Evolutionary conservation across 345 rosid species (phyloP).

Genomic region (Dipteronia dyeriana): DNA sequence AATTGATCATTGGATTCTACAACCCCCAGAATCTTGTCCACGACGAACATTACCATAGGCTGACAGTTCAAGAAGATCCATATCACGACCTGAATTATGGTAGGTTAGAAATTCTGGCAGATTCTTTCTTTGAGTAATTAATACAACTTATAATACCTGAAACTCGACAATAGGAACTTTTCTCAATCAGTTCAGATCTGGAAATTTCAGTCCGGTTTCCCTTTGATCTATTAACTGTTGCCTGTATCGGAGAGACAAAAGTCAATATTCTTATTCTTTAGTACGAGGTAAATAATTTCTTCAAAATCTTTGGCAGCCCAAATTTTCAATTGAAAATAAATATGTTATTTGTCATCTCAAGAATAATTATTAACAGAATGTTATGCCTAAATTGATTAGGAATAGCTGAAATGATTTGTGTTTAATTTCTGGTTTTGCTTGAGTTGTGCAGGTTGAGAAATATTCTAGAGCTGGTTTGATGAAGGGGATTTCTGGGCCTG

Average conservation of each 20-base stretch:
- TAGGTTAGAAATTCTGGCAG: slow-evolving; percentile 9
- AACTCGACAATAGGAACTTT: slow-evolving; percentile 88
- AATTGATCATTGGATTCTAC: slow-evolving; percentile 71
- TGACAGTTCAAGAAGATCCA: slow-evolving; percentile 88
- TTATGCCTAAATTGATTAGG: too few relatives aligned
- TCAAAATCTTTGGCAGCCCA: not conserved
- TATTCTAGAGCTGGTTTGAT: too few relatives aligned
- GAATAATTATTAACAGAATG: not conserved
- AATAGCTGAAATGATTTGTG: too few relatives aligned
- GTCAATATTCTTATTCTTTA: not conserved
- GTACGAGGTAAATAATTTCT: not conserved
- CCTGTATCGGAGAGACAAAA: slow-evolving; percentile 39
- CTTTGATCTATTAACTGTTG: slow-evolving; percentile 84
- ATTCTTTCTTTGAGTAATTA: slow-evolving; percentile 2
- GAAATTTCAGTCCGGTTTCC: slow-evolving; percentile 83
- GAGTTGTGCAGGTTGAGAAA: too few relatives aligned
- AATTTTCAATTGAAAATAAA: not conserved
- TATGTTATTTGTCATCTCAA: not conserved
- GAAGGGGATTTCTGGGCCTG: too few relatives aligned
- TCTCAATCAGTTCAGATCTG: slow-evolving; percentile 77
- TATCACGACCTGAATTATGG: slow-evolving; percentile 63
- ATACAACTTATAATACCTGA: slow-evolving; percentile 51
- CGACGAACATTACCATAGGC: slow-evolving; percentile 84
- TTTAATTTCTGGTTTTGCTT: too few relatives aligned
- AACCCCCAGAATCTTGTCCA: slow-evolving; percentile 63